These are phyloP conservation scores for Aspergillus melleus DNA, from an alignment of 2,329 filamentous ascomycete species.

Conservation along the genomic window DNA sequence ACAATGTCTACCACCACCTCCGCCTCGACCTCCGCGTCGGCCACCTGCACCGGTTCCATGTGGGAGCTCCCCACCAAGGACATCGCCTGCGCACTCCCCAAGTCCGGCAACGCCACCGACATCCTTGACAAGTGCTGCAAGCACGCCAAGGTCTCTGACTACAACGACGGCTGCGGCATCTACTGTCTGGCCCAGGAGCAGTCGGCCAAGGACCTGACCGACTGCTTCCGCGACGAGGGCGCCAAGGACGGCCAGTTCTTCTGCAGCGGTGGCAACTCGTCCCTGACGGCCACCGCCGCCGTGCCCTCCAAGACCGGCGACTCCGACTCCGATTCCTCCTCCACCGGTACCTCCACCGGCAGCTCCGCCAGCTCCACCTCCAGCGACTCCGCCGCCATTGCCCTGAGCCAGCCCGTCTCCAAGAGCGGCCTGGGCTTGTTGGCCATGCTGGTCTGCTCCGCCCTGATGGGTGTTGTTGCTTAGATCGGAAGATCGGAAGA, in stretches of 20 bases:
- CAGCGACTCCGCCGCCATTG: slow-evolving; percentile 18
- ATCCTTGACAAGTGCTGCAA: slow-evolving; percentile 51
- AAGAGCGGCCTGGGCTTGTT: slow-evolving; percentile 32
- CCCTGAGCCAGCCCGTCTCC: slow-evolving; percentile 22
- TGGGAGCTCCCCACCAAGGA: slow-evolving; percentile 47
- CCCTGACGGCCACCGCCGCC: slow-evolving; percentile 33
- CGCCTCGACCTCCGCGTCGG: not conserved
- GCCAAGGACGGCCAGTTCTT: slow-evolving; percentile 42
- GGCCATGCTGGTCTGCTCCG: slow-evolving; percentile 32
- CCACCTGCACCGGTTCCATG: not conserved
- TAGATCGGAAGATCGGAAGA: not conserved
- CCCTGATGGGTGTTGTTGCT: slow-evolving; percentile 27
- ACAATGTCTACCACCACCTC: not conserved
- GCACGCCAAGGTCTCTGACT: slow-evolving; percentile 45
- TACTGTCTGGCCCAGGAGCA: slow-evolving; percentile 52
- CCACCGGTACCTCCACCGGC: slow-evolving; percentile 4
- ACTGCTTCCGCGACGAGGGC: slow-evolving; percentile 45
- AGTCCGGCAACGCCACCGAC: slow-evolving; percentile 42
- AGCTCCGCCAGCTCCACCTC: slow-evolving; percentile 11
- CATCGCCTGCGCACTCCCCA: slow-evolving; percentile 47
- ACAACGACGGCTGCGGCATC: slow-evolving; percentile 51
- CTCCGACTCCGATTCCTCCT: not conserved
- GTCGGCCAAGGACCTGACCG: slow-evolving; percentile 33
- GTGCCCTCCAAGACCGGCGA: slow-evolving; percentile 11
- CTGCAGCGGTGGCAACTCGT: slow-evolving; percentile 46